These are phyloP conservation scores for Zygoascus bituminiphila DNA, from an alignment of 805 yeast genomes.

Conservation along the genomic window DNA sequence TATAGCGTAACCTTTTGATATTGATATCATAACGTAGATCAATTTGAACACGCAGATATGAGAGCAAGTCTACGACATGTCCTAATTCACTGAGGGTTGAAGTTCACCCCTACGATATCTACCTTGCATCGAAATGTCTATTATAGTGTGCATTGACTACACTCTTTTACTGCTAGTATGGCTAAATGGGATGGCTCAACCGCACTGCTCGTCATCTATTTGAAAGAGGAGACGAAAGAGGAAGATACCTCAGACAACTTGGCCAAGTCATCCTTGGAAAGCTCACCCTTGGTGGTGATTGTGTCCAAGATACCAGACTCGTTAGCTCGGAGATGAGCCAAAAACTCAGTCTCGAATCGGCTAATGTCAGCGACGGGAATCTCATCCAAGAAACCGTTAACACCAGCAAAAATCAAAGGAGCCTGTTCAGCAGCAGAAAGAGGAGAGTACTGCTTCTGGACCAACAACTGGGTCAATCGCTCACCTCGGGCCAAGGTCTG, in stretches of 20 bases:
- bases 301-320: constrained; percentile 76
- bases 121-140: neutral
- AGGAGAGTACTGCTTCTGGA: constrained; percentile 96
- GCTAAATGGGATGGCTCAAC: neutral
- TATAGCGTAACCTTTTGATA: no score
- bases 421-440: constrained; percentile 98
- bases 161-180: neutral
- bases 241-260: constrained; percentile 87
- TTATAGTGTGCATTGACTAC: neutral
- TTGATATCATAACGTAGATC: no score
- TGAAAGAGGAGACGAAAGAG: constrained; percentile 82
- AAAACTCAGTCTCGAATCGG: constrained; percentile 88
- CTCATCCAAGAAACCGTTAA: constrained; percentile 94
- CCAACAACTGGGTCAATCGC: constrained; percentile 97
- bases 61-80: no score
- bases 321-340: constrained; percentile 85
- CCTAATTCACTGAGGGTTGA: neutral
- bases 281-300: constrained; percentile 82
- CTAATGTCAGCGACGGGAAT: constrained; percentile 78
- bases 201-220: constrained; percentile 10
- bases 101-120: neutral
- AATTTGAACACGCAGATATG: no score
- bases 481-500: constrained; percentile 99
- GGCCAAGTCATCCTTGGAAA: constrained; percentile 77
- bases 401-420: constrained; percentile 98